These are phyloP conservation scores for Aleurites moluccanus DNA, from an alignment of 441 rosid species.

Conservation along the genomic window DNA sequence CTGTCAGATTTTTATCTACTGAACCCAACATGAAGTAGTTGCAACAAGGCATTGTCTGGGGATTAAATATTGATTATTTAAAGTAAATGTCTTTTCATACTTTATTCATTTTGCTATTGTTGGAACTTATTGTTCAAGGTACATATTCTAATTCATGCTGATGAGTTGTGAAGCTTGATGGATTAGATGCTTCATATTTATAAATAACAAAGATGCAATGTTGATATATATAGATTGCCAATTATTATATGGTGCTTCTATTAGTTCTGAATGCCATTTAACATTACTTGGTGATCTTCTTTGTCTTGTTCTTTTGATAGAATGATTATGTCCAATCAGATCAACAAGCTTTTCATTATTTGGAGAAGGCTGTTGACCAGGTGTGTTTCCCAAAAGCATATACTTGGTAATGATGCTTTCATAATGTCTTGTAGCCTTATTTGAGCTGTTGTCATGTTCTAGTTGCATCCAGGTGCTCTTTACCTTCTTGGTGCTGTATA, in stretches of 20 bases:
- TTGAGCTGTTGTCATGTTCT: conserved; percentile 26
- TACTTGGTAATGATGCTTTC: conserved; percentile 12
- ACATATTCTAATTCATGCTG: background rate
- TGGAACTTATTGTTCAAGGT: background rate
- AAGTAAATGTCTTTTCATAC: background rate
- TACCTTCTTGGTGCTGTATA: conserved; percentile 90
- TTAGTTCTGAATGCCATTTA: background rate
- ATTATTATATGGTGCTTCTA: background rate
- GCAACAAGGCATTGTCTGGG: background rate
- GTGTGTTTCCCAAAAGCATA: conserved; percentile 33
- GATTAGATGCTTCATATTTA: background rate
- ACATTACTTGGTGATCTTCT: background rate
- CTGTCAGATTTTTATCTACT: conserved; percentile 1
- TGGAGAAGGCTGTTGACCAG: conserved; percentile 95
- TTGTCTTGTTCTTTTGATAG: conserved; percentile 34
- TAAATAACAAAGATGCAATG: background rate
- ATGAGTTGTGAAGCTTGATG: background rate
- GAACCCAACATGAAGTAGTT: background rate
- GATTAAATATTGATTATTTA: background rate
- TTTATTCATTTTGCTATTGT: background rate
- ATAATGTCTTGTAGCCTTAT: conserved; percentile 28
- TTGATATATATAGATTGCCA: background rate
- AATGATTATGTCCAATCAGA: conserved; percentile 76
- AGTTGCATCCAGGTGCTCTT: conserved; percentile 95
- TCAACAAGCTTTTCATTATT: conserved; percentile 84